Percentiles rank a stretch among this genome's conserved stretches.
These are phyloP conservation scores for Chrysosporium keratinophilum DNA, from an alignment of 2,329 filamentous ascomycete genomes.

Conservation along the genomic window DNA sequence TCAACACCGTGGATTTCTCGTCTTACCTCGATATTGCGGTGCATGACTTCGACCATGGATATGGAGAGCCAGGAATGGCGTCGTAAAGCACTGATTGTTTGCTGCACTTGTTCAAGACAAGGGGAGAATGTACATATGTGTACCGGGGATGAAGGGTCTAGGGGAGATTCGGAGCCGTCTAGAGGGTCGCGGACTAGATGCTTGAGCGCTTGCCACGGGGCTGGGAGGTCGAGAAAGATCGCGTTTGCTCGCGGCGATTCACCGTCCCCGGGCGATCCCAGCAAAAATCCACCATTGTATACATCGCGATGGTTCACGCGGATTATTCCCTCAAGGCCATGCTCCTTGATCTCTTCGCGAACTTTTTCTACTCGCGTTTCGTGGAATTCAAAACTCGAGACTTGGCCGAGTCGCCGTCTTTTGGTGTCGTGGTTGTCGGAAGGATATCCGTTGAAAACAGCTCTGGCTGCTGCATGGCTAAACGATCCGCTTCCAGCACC, in stretches of 20 bases:
- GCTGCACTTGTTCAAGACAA: slow-evolving; percentile 90
- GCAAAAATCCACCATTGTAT: slow-evolving; percentile 40
- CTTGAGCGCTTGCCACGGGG: slow-evolving; percentile 41
- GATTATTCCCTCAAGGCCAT: slow-evolving; percentile 38
- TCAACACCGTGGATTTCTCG: slow-evolving; percentile 70
- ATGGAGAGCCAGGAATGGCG: slow-evolving; percentile 82
- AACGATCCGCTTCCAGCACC: slow-evolving; percentile 45
- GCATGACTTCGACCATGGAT: slow-evolving; percentile 79
- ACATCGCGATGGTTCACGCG: slow-evolving; percentile 41
- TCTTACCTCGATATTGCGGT: slow-evolving; percentile 68
- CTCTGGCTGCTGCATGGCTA: slow-evolving; percentile 41
- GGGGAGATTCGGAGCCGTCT: slow-evolving; percentile 36
- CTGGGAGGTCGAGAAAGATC: slow-evolving; percentile 43
- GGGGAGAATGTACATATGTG: slow-evolving; percentile 92
- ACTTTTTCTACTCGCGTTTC: slow-evolving; percentile 34
- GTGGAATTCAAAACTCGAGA: slow-evolving; percentile 44
- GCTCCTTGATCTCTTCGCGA: slow-evolving; percentile 34
- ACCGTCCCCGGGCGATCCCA: slow-evolving; percentile 26
- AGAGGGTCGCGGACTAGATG: slow-evolving; percentile 35
- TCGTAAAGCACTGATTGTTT: slow-evolving; percentile 71
- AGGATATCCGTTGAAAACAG: slow-evolving; percentile 40
- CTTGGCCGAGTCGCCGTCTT: slow-evolving; percentile 32
- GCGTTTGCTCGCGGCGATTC: slow-evolving; percentile 37
- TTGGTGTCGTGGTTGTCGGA: slow-evolving; percentile 20
- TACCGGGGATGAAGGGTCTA: slow-evolving; percentile 61